Conservation (phyloP, 495 filamentous ascomycete genomes). For the Trypethelium eluteriae region DNA sequence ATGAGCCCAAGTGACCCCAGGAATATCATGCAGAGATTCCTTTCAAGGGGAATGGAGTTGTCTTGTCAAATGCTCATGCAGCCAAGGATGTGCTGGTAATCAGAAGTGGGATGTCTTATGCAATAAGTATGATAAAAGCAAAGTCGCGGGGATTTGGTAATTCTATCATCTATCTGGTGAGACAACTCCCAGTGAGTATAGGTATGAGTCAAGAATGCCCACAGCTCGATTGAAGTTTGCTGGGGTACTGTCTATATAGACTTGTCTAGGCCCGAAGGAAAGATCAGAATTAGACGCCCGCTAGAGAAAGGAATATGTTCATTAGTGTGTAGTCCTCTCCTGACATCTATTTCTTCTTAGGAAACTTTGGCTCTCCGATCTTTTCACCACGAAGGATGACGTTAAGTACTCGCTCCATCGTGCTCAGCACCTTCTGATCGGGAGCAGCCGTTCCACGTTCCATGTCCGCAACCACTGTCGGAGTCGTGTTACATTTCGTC, state of each 20-base stretch:
- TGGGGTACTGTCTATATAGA: background rate
- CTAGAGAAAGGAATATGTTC: background rate
- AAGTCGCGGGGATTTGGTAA: no score
- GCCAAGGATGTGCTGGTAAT: no score
- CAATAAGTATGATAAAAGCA: no score
- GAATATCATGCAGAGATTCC: no score
- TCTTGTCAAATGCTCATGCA: no score
- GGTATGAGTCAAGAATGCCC: no score
- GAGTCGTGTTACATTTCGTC: slow-evolving; percentile 84
- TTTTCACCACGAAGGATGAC: slow-evolving; percentile 73
- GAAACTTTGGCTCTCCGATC: slow-evolving; percentile 69
- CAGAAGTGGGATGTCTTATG: no score
- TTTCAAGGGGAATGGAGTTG: no score
- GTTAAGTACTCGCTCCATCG: slow-evolving; percentile 78
- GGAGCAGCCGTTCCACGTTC: slow-evolving; percentile 74
- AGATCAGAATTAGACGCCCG: background rate
- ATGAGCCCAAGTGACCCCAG: no score
- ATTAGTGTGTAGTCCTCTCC: background rate
- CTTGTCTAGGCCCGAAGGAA: background rate
- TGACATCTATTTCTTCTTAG: slow-evolving; percentile 52
- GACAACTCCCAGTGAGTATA: no score
- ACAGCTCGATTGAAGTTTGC: no score
- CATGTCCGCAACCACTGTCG: slow-evolving; percentile 70
- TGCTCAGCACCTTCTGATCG: slow-evolving; percentile 73
- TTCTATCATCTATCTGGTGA: no score